Conservation (phyloP, 805 yeast genomes). For the Myxozyma neglecta region DNA sequence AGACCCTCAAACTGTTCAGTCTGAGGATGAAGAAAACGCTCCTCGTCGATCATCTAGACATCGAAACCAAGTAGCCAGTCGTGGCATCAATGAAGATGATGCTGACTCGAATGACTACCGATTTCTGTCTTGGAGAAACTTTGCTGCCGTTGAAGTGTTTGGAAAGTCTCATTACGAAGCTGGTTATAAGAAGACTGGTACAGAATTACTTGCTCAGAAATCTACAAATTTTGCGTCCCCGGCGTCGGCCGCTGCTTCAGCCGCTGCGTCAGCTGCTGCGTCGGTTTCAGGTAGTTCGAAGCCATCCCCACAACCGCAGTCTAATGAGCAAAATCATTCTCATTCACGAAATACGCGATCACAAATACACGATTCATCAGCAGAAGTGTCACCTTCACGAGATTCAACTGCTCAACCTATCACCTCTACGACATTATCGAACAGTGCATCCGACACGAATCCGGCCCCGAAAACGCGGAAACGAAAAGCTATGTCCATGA, state of each 20-base stretch:
- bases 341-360: neutral
- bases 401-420: neutral
- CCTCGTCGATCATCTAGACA: slow-evolving; percentile 25
- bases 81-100: slow-evolving; percentile 3
- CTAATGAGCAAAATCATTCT: neutral
- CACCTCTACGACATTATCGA: neutral
- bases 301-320: slow-evolving; percentile 5
- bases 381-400: slow-evolving; percentile 1
- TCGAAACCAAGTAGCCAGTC: slow-evolving; percentile 3
- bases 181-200: slow-evolving; percentile 16
- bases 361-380: neutral
- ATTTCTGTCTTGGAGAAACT: slow-evolving; percentile 22
- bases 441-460: neutral
- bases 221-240: slow-evolving; percentile 17
- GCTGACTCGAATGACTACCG: slow-evolving; percentile 3
- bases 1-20: slow-evolving; percentile 4
- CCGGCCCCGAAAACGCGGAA: neutral
- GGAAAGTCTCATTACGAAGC: slow-evolving; percentile 26
- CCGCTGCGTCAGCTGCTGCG: slow-evolving; percentile 5
- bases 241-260: slow-evolving; percentile 10
- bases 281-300: slow-evolving; percentile 3
- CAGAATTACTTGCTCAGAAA: slow-evolving; percentile 4
- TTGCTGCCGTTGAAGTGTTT: slow-evolving; percentile 12
- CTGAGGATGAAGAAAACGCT: slow-evolving; percentile 17
- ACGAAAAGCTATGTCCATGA: neutral